A percentile compares a stretch with the other conserved stretches of the same genome.
These are phyloP conservation scores for Solanum chiquidenum DNA, from an alignment of 257 asterid species.

Conservation along the genomic window DNA sequence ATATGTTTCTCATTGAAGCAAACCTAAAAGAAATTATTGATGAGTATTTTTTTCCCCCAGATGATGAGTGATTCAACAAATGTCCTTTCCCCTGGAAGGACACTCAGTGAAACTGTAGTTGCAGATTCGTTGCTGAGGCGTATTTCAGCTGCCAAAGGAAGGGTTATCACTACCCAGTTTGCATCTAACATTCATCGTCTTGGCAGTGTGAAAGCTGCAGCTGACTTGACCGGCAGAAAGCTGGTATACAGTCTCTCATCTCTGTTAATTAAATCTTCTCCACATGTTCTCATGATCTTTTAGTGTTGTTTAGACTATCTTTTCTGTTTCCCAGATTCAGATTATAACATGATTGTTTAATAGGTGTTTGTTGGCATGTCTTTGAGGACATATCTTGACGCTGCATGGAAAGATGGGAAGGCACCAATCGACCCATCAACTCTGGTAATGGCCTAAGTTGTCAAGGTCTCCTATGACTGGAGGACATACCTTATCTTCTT, in stretches of 20 bases:
- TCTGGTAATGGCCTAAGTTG: slow-evolving; percentile 49
- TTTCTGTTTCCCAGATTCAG: background rate
- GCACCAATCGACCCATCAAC: slow-evolving; percentile 99
- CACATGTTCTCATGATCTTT: background rate
- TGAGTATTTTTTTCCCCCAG: slow-evolving; percentile 29
- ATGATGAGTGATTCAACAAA: slow-evolving; percentile 99
- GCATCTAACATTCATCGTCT: slow-evolving; percentile 98
- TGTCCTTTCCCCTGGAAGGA: slow-evolving; percentile 95
- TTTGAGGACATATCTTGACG: slow-evolving; percentile 95
- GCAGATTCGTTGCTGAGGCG: slow-evolving; percentile 80
- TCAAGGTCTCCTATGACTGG: background rate
- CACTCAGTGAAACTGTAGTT: slow-evolving; percentile 84
- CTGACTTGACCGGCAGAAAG: slow-evolving; percentile 94
- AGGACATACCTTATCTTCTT: background rate
- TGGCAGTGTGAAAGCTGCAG: slow-evolving; percentile 98
- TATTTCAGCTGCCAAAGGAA: slow-evolving; percentile 77
- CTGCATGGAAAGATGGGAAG: slow-evolving; percentile 98
- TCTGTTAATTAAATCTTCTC: background rate
- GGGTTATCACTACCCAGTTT: slow-evolving; percentile 93
- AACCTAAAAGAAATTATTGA: background rate
- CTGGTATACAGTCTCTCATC: slow-evolving; percentile 45
- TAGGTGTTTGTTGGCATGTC: slow-evolving; percentile 99
- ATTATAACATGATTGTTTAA: slow-evolving; percentile 2
- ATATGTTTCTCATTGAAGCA: background rate
- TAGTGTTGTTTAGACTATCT: background rate